Percentiles rank a stretch among this genome's conserved stretches.
These are phyloP conservation scores for Fusarium caatingaense DNA, from an alignment of 2,329 filamentous ascomycete species.

Conservation along the genomic window DNA sequence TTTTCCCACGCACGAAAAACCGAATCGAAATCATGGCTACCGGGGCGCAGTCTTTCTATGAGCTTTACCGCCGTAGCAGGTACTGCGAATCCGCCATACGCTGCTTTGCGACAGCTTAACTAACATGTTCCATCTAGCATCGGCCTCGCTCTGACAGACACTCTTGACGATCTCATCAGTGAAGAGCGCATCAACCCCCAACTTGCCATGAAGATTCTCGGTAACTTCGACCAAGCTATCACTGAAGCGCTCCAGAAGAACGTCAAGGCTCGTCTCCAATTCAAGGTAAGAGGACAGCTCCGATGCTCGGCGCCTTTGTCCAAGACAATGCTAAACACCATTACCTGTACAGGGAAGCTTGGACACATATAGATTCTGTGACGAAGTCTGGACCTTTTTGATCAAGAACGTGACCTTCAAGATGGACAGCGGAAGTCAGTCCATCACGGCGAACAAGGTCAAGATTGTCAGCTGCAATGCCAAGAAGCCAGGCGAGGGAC, in stretches of 20 bases:
- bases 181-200: slow-evolving; percentile 96
- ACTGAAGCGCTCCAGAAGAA: slow-evolving; percentile 91
- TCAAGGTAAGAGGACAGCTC: slow-evolving; percentile 77
- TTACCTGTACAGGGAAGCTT: slow-evolving; percentile 79
- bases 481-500: slow-evolving; percentile 69
- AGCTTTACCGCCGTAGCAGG: slow-evolving; percentile 99
- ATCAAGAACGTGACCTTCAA: slow-evolving; percentile 99
- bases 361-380: slow-evolving; percentile 98
- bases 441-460: slow-evolving; percentile 87
- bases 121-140: slow-evolving; percentile 69
- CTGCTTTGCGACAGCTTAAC: slow-evolving; percentile 48
- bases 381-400: slow-evolving; percentile 99
- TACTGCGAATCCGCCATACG: slow-evolving; percentile 60
- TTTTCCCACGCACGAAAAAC: neutral
- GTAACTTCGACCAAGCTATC: slow-evolving; percentile 93
- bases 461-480: slow-evolving; percentile 99
- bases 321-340: slow-evolving; percentile 1
- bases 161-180: slow-evolving; percentile 95
- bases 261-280: slow-evolving; percentile 89
- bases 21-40: slow-evolving; percentile 56
- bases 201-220: slow-evolving; percentile 97
- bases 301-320: neutral
- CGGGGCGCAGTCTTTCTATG: slow-evolving; percentile 76
- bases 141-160: slow-evolving; percentile 92
- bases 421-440: slow-evolving; percentile 81